Percentiles rank a stretch among this genome's conserved stretches.
phyloP scores from a whole-genome alignment of 2,329 filamentous ascomycete species.

The Colletotrichum cereale region DNA sequence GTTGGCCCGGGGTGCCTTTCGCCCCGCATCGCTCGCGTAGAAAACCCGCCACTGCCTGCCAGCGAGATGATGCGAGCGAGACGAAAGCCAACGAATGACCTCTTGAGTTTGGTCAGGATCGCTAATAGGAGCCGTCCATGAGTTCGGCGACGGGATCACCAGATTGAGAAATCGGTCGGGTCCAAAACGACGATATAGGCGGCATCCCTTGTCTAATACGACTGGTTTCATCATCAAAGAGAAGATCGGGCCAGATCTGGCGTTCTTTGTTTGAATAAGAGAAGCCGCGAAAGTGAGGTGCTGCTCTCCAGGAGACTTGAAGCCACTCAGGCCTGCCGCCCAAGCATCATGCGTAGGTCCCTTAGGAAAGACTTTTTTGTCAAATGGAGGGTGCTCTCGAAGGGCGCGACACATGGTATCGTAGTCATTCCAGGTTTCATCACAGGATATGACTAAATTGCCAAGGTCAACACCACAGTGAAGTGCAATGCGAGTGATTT shows the following conservation, averaged over 20 bases:
- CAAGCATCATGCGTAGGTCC: slow-evolving; percentile 59
- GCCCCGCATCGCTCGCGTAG: slow-evolving; percentile 50
- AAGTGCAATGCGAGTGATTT: slow-evolving; percentile 61
- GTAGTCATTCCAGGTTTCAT: slow-evolving; percentile 59
- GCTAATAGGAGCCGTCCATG: slow-evolving; percentile 48
- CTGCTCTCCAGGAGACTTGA: slow-evolving; percentile 50
- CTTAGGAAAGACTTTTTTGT: slow-evolving; percentile 62
- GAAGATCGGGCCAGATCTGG: slow-evolving; percentile 55
- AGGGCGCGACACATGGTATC: slow-evolving; percentile 57
- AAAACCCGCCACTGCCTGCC: slow-evolving; percentile 63
- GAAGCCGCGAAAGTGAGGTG: slow-evolving; percentile 57
- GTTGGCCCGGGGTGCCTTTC: slow-evolving; percentile 49
- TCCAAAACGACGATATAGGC: slow-evolving; percentile 68
- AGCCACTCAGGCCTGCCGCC: slow-evolving; percentile 56
- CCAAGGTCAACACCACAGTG: slow-evolving; percentile 59
- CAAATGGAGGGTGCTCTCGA: slow-evolving; percentile 53
- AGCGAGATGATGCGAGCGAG: slow-evolving; percentile 56
- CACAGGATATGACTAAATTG: slow-evolving; percentile 52
- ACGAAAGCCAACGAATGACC: slow-evolving; percentile 55
- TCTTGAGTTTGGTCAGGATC: neutral
- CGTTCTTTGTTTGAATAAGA: slow-evolving; percentile 30
- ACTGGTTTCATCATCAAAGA: slow-evolving; percentile 61
- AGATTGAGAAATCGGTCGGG: slow-evolving; percentile 70
- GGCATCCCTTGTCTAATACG: slow-evolving; percentile 61
- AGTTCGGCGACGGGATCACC: slow-evolving; percentile 59